Conservation (phyloP, 768 basidiomycete genomes). For the Suillus americanus region DNA sequence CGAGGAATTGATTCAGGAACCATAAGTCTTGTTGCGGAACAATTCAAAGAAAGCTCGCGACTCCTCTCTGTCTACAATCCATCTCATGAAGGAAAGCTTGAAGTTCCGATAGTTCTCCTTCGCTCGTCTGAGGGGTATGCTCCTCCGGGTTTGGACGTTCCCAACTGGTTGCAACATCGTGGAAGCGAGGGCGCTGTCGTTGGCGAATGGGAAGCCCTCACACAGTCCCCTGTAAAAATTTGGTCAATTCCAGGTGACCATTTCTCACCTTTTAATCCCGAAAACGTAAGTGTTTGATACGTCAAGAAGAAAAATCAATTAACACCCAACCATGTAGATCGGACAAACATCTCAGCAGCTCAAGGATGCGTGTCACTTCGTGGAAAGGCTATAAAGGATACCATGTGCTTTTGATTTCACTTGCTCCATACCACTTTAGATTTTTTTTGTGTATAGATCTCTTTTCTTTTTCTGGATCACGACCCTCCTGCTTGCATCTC, state of each 20-base stretch:
- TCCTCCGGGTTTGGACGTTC: constrained; percentile 35
- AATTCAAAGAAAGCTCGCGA: constrained; percentile 49
- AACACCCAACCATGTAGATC: constrained; percentile 13
- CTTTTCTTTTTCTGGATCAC: neutral
- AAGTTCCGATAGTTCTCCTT: constrained; percentile 46
- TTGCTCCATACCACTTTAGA: neutral
- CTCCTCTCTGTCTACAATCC: constrained; percentile 51
- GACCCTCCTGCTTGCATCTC: neutral
- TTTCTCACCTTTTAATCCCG: constrained; percentile 53
- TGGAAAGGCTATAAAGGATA: constrained; percentile 3
- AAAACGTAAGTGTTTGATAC: constrained; percentile 42
- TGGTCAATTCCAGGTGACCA: constrained; percentile 68
- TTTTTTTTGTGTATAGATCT: neutral
- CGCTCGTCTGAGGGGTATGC: constrained; percentile 50
- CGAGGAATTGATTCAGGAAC: constrained; percentile 31
- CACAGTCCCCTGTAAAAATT: constrained; percentile 37
- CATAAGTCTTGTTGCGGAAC: constrained; percentile 39
- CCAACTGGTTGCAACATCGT: constrained; percentile 54
- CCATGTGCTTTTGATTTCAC: neutral
- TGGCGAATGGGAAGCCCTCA: constrained; percentile 48
- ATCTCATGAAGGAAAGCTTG: constrained; percentile 17
- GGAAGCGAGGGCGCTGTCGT: constrained; percentile 31
- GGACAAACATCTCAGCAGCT: constrained; percentile 24
- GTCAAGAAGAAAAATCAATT: neutral
- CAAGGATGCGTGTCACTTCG: constrained; percentile 16